Percentiles rank a stretch among this genome's conserved stretches.
Conservation (phyloP, 768 basidiomycete species). For the Tubosaeta brunneosetosa region DNA sequence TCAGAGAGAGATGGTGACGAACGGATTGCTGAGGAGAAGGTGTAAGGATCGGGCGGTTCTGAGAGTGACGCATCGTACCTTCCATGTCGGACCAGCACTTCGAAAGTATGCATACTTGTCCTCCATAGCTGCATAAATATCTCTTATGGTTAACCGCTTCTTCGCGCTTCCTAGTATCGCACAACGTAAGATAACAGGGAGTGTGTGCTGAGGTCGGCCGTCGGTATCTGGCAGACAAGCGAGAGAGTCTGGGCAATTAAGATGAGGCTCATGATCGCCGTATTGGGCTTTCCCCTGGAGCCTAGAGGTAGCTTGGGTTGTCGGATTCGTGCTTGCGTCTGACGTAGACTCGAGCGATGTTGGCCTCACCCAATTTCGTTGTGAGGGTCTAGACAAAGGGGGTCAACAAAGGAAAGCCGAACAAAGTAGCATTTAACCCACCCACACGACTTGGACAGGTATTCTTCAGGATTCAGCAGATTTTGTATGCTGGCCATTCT, state of each 20-base stretch:
- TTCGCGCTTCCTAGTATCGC: slow-evolving; percentile 75
- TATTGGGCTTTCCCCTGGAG: slow-evolving; percentile 22
- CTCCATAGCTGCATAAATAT: slow-evolving; percentile 86
- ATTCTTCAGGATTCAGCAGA: slow-evolving; percentile 53
- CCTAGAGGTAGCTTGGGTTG: slow-evolving; percentile 18
- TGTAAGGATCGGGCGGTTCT: neutral
- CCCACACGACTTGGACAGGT: slow-evolving; percentile 37
- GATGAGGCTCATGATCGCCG: slow-evolving; percentile 57
- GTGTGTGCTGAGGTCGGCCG: slow-evolving; percentile 76
- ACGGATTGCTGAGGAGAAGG: slow-evolving; percentile 67
- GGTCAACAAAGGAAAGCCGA: slow-evolving; percentile 12
- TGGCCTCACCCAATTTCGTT: slow-evolving; percentile 26
- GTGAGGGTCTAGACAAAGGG: slow-evolving; percentile 28
- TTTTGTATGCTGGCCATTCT: slow-evolving; percentile 54
- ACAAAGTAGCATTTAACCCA: slow-evolving; percentile 26
- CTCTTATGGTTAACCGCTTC: slow-evolving; percentile 74
- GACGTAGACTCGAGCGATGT: slow-evolving; percentile 34
- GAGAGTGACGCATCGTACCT: slow-evolving; percentile 43
- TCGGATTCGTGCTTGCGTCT: slow-evolving; percentile 29
- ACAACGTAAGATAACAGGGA: slow-evolving; percentile 80
- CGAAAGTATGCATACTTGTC: slow-evolving; percentile 78
- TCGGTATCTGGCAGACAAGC: slow-evolving; percentile 75
- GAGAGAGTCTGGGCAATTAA: slow-evolving; percentile 73
- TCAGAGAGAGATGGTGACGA: slow-evolving; percentile 77
- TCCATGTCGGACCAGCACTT: slow-evolving; percentile 80